These are phyloP conservation scores for Hypoxylon cercidicola DNA, from an alignment of 495 filamentous ascomycete species.

Conservation along the genomic window DNA sequence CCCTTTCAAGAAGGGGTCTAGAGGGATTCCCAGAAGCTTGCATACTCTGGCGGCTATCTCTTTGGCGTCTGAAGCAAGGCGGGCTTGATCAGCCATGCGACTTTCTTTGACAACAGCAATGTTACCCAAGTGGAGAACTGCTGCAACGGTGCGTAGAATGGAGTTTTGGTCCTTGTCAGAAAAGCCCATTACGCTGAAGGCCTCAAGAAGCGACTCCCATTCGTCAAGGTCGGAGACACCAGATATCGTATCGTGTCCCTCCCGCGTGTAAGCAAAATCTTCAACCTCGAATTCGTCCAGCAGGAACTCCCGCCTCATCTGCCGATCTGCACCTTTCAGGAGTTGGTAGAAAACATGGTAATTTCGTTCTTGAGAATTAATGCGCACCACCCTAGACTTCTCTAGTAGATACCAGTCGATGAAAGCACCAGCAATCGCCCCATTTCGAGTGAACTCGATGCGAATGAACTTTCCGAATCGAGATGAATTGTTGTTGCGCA, in stretches of 20 bases:
- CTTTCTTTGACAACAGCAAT: constrained; percentile 89
- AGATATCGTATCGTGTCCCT: constrained; percentile 88
- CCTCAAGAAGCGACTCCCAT: constrained; percentile 89
- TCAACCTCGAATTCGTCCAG: constrained; percentile 77
- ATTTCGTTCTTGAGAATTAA: constrained; percentile 88
- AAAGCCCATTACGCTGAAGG: constrained; percentile 95
- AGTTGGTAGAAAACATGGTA: constrained; percentile 99
- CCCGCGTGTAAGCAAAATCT: constrained; percentile 90
- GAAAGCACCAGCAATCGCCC: constrained; percentile 93
- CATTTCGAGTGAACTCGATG: constrained; percentile 91
- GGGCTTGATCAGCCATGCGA: constrained; percentile 87
- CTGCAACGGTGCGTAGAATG: constrained; percentile 88
- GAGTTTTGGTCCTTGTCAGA: constrained; percentile 83
- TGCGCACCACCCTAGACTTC: constrained; percentile 92
- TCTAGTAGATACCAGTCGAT: constrained; percentile 99
- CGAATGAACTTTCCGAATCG: constrained; percentile 99
- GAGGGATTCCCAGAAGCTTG: constrained; percentile 81
- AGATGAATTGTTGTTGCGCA: constrained; percentile 98
- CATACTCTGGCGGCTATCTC: constrained; percentile 80
- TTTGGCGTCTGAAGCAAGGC: constrained; percentile 76
- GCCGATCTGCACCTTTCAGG: constrained; percentile 78
- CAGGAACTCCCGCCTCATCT: constrained; percentile 78
- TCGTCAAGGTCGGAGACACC: constrained; percentile 93
- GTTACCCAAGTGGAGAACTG: constrained; percentile 93
- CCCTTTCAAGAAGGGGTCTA: constrained; percentile 86